Percentiles rank a stretch among this genome's conserved stretches.
Evolutionary conservation across 2,329 filamentous ascomycete genomes (phyloP).

Genomic region (Plectosphaerella cucumerina): DNA sequence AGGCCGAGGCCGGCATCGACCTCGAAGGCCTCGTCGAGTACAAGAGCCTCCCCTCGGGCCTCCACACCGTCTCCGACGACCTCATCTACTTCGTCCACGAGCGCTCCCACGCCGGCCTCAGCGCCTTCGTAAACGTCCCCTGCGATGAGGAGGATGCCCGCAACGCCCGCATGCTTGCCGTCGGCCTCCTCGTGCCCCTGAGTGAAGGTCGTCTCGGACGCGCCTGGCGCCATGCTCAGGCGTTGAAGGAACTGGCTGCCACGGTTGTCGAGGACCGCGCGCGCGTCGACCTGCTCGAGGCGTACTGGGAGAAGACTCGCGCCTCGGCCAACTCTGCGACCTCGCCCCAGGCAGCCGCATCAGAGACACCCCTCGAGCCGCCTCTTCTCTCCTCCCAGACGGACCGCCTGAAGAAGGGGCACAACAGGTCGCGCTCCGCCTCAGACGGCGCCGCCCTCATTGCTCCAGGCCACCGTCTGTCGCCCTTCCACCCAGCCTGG

Average conservation of each 20-base stretch:
- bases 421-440: slow-evolving; percentile 53
- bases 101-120: slow-evolving; percentile 75
- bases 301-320: slow-evolving; percentile 72
- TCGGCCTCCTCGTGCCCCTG: slow-evolving; percentile 82
- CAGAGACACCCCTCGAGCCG: slow-evolving; percentile 48
- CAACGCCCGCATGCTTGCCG: slow-evolving; percentile 85
- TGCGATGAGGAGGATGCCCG: slow-evolving; percentile 73
- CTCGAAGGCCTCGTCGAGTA: slow-evolving; percentile 90
- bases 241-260: slow-evolving; percentile 69
- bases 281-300: slow-evolving; percentile 61
- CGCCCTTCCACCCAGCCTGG: slow-evolving; percentile 79
- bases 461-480: slow-evolving; percentile 61
- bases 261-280: slow-evolving; percentile 62
- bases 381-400: slow-evolving; percentile 35
- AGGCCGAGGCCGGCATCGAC: slow-evolving; percentile 61
- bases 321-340: slow-evolving; percentile 31
- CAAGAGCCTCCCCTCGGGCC: slow-evolving; percentile 89
- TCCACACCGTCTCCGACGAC: slow-evolving; percentile 85
- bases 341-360: background rate
- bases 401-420: slow-evolving; percentile 31
- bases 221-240: slow-evolving; percentile 82
- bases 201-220: slow-evolving; percentile 82
- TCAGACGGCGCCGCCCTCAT: slow-evolving; percentile 59
- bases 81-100: slow-evolving; percentile 92
- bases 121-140: slow-evolving; percentile 82